Percentiles rank a stretch among this genome's conserved stretches.
Evolutionary conservation across 495 filamentous ascomycete species (phyloP).

Genomic region (Lineolata rhizophorae): DNA sequence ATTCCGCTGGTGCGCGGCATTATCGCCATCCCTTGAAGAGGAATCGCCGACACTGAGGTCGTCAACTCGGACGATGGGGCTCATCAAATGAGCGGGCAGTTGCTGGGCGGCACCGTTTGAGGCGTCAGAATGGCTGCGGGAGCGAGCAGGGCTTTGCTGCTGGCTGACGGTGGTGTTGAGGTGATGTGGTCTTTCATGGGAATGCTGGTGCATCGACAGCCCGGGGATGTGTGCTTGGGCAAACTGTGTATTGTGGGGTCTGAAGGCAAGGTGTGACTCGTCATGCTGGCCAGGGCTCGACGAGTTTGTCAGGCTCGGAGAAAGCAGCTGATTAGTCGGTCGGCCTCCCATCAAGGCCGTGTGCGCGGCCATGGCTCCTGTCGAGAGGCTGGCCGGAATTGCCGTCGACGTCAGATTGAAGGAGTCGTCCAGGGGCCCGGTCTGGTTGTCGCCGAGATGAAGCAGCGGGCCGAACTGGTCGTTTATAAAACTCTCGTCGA

Average conservation of each 20-base stretch:
- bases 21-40: too few relatives aligned
- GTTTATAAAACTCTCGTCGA: neutral
- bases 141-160: slow-evolving; percentile 11
- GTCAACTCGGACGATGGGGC: slow-evolving; percentile 11
- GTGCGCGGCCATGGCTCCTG: too few relatives aligned
- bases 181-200: too few relatives aligned
- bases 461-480: neutral
- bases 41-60: slow-evolving; percentile 6
- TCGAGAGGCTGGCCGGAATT: too few relatives aligned
- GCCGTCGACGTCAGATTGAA: too few relatives aligned
- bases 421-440: too few relatives aligned
- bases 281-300: slow-evolving; percentile 10
- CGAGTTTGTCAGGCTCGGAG: slow-evolving; percentile 10
- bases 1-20: too few relatives aligned
- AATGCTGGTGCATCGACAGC: too few relatives aligned
- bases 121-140: slow-evolving; percentile 6
- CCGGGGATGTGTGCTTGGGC: too few relatives aligned
- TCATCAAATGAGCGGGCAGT: slow-evolving; percentile 9
- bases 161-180: slow-evolving; percentile 9
- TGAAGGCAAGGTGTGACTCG: too few relatives aligned
- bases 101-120: slow-evolving; percentile 7
- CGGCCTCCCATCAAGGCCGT: too few relatives aligned
- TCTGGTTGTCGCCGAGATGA: neutral
- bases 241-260: too few relatives aligned
- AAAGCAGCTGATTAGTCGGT: slow-evolving; percentile 8